Percentiles rank a stretch among this genome's conserved stretches.
These are phyloP conservation scores for Azolla pinnata DNA, from an alignment of 75 land plant genomes.

Conservation along the genomic window DNA sequence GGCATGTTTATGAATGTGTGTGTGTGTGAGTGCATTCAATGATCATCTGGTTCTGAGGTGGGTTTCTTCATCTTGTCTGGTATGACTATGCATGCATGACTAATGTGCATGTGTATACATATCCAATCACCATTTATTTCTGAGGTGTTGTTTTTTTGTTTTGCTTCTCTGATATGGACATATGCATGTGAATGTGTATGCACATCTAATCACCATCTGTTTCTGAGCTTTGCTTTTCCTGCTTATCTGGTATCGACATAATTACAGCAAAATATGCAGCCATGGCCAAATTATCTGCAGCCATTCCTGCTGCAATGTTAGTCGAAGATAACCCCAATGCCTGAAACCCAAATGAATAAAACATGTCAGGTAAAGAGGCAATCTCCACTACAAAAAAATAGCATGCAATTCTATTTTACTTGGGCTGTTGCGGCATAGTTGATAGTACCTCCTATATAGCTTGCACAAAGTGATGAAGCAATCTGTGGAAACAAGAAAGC, in stretches of 20 bases:
- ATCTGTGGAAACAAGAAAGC: slow-evolving; percentile 14
- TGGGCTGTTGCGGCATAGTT: slow-evolving; percentile 47
- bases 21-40: no score
- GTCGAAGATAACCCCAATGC: slow-evolving; percentile 33
- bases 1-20: no score
- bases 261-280: slow-evolving; percentile 39
- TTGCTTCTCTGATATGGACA: background rate
- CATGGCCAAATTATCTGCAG: slow-evolving; percentile 43
- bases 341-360: slow-evolving; percentile 8
- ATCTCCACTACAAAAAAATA: no score
- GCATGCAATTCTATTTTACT: no score
- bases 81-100: no score
- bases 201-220: slow-evolving; percentile 3
- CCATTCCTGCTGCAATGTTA: slow-evolving; percentile 39
- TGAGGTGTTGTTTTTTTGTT: no score
- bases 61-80: no score
- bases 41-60: no score
- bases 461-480: slow-evolving; percentile 44
- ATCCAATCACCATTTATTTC: no score
- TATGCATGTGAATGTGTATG: background rate
- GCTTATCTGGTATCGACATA: slow-evolving; percentile 31
- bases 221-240: background rate
- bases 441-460: slow-evolving; percentile 38
- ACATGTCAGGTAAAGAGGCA: background rate
- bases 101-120: no score